Percentiles rank a stretch among this genome's conserved stretches.
phyloP scores from a whole-genome alignment of 2,329 filamentous ascomycete genomes.

The Aspergillus quadrilineatus region DNA sequence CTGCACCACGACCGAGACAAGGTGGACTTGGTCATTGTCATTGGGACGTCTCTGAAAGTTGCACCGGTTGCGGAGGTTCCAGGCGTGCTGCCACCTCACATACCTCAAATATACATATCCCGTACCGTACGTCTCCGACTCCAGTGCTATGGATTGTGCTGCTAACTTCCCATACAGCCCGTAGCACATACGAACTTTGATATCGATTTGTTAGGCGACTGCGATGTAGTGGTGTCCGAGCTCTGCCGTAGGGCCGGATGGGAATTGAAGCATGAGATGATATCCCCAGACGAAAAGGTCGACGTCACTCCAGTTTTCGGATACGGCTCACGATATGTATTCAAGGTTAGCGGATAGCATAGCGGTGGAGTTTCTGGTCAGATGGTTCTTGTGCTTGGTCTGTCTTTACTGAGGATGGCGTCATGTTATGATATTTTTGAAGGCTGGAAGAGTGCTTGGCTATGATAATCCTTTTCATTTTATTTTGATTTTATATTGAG shows the following conservation, averaged over 20 bases:
- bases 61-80: slow-evolving; percentile 92
- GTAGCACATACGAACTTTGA: slow-evolving; percentile 92
- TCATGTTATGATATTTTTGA: slow-evolving; percentile 21
- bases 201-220: slow-evolving; percentile 92
- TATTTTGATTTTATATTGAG: slow-evolving; percentile 4
- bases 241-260: slow-evolving; percentile 79
- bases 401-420: slow-evolving; percentile 28
- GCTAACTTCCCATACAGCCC: slow-evolving; percentile 48
- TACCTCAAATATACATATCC: slow-evolving; percentile 89
- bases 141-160: slow-evolving; percentile 1
- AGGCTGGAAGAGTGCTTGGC: slow-evolving; percentile 6
- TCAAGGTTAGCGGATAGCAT: slow-evolving; percentile 41
- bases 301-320: slow-evolving; percentile 54
- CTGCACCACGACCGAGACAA: slow-evolving; percentile 75
- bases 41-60: slow-evolving; percentile 94
- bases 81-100: slow-evolving; percentile 70
- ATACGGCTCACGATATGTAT: slow-evolving; percentile 45
- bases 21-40: slow-evolving; percentile 89
- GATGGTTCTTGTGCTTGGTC: slow-evolving; percentile 21
- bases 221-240: slow-evolving; percentile 85
- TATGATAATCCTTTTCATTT: slow-evolving; percentile 10
- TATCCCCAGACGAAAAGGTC: slow-evolving; percentile 65
- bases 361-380: slow-evolving; percentile 37
- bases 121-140: slow-evolving; percentile 57
- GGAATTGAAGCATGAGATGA: slow-evolving; percentile 79